Evolutionary conservation across 2,329 filamentous ascomycete species (phyloP), one percentile per base, ranked within the genome.

Genomic region (Lasiodiplodia hormozganensis): DNA sequence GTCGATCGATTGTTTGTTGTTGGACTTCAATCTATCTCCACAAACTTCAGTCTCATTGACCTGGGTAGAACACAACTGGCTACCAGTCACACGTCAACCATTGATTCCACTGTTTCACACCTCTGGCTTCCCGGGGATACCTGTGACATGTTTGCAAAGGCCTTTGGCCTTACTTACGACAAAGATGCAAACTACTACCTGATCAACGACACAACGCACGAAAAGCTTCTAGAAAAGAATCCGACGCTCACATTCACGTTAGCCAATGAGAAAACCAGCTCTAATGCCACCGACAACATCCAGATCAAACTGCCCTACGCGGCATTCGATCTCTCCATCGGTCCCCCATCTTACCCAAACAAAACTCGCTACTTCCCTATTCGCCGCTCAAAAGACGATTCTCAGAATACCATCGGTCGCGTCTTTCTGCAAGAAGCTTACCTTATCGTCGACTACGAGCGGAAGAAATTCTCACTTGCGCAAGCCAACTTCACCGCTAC

Each of bases 141-240:
- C 21, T 83, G 82, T 70, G 71, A 78, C n/a, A 72, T 72, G 7
- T 82, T 83, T 68, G 78, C 81, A 70, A 23, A 70, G 16, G 76
- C 77, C 0, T 82, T 83, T 69, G 76, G 76, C 0, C 72, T 83
- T 1, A 77, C 72, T 2, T 83, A 80, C 73, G 76, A 82, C 68
- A 65, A 71, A 2, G 70, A 70, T 4, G 75, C 75, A 10, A 75
- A 79, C 8, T 72, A 81, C 1, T 83, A 83, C 67, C 71, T 79
- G 2, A 70, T 83, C 18, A 78, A 82, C 70, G 75, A 79, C 16
- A 78, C 74, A 0, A 72, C 76, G 4, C 80, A 81, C 66, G 36
- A 71, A 23, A 67, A 74, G 25, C 73, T 82, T 0, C 51, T 75
- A 11, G 68, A 54, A 2, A 72, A 71, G 16, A 78, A 82, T 51